Conservation (phyloP, 2,329 filamentous ascomycete species). For the Xylariaceae sp. region DNA sequence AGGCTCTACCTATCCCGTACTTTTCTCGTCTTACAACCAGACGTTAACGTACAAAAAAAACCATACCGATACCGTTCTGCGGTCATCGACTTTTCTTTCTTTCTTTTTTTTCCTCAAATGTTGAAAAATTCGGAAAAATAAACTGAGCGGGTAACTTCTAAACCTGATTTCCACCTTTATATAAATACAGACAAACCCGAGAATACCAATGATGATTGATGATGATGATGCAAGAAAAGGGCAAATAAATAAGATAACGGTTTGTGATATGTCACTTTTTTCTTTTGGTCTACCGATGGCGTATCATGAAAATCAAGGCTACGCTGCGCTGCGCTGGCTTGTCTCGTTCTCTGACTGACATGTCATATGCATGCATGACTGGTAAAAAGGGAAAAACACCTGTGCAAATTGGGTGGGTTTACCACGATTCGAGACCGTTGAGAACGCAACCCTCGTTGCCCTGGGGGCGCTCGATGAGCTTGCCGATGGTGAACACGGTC, state of each 20-base stretch:
- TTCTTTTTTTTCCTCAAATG: not conserved
- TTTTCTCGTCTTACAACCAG: not conserved
- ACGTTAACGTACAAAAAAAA: too few relatives aligned
- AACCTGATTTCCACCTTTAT: not conserved
- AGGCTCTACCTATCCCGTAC: not conserved
- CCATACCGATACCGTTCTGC: too few relatives aligned
- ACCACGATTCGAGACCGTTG: slow-evolving; percentile 48
- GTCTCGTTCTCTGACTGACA: not conserved
- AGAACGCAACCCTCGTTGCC: slow-evolving; percentile 57
- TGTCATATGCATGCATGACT: not conserved
- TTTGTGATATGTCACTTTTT: not conserved
- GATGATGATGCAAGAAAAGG: not conserved
- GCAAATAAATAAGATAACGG: not conserved
- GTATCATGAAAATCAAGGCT: not conserved
- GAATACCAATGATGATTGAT: not conserved
- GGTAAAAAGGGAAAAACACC: not conserved
- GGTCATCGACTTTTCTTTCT: too few relatives aligned
- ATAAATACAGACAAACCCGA: not conserved
- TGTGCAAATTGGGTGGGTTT: slow-evolving; percentile 6
- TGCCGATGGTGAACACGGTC: slow-evolving; percentile 70
- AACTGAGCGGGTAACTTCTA: not conserved
- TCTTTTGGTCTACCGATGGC: not conserved
- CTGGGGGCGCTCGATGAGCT: slow-evolving; percentile 53
- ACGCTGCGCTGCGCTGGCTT: not conserved
- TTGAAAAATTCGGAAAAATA: not conserved